Evolutionary conservation across 352 stramenopile genomes (phyloP).

Genomic region (Phytophthora capsici): DNA sequence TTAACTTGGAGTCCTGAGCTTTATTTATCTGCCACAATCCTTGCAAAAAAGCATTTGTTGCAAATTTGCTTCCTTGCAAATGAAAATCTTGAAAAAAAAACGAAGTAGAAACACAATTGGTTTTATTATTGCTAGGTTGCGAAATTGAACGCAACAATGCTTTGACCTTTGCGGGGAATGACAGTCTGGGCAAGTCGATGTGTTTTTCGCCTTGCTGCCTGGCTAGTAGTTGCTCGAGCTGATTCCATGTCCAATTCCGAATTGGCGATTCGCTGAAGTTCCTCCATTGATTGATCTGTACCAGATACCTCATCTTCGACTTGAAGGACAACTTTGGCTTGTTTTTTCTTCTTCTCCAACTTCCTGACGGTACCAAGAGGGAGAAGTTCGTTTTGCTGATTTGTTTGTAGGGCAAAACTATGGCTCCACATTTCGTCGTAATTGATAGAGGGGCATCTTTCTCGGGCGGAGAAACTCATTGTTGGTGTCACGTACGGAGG

Average conservation of each 20-base stretch:
- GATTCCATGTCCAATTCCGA: slow-evolving; percentile 38
- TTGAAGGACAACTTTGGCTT: slow-evolving; percentile 18
- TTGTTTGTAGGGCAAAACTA: slow-evolving; percentile 36
- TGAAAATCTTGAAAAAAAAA: too few relatives aligned
- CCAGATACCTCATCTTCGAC: slow-evolving; percentile 5
- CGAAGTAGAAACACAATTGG: too few relatives aligned
- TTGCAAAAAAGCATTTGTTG: too few relatives aligned
- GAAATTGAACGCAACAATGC: slow-evolving; percentile 48
- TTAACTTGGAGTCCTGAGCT: slow-evolving; percentile 17
- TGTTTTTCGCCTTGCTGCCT: slow-evolving; percentile 34
- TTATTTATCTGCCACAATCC: slow-evolving; percentile 15
- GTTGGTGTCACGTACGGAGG: slow-evolving; percentile 6
- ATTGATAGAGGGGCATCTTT: slow-evolving; percentile 31
- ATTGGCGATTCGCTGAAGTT: slow-evolving; percentile 41
- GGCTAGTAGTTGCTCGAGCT: slow-evolving; percentile 15
- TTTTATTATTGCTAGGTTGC: not conserved
- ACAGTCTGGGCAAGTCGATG: slow-evolving; percentile 45
- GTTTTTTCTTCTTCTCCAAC: slow-evolving; percentile 27
- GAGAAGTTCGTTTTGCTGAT: slow-evolving; percentile 22
- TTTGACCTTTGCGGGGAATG: slow-evolving; percentile 41
- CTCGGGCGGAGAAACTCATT: slow-evolving; percentile 26
- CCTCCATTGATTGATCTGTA: slow-evolving; percentile 19
- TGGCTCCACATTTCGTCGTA: slow-evolving; percentile 78
- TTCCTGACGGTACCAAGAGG: slow-evolving; percentile 6
- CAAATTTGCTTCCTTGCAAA: too few relatives aligned